Percentiles rank a stretch among this genome's conserved stretches.
These are phyloP conservation scores for Aureobasidium zeae DNA, from an alignment of 2,329 filamentous ascomycete genomes.

Conservation along the genomic window DNA sequence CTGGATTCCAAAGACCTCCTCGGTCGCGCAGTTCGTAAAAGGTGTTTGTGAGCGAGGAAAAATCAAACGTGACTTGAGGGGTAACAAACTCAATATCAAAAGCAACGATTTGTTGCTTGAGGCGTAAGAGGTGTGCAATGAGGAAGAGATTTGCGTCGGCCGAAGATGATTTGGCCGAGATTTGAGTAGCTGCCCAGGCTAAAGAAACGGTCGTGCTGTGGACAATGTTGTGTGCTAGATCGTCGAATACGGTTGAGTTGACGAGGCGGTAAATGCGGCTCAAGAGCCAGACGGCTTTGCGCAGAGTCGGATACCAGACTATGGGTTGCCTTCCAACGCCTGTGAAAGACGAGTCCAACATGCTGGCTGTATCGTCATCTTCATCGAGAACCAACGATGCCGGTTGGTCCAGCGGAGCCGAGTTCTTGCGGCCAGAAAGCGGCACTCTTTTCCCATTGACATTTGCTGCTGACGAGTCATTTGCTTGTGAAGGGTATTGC, in stretches of 20 bases:
- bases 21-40: slow-evolving; percentile 59
- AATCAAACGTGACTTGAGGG: slow-evolving; percentile 57
- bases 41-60: slow-evolving; percentile 54
- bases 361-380: slow-evolving; percentile 40
- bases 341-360: slow-evolving; percentile 41
- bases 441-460: slow-evolving; percentile 31
- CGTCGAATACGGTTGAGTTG: slow-evolving; percentile 61
- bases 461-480: slow-evolving; percentile 17
- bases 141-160: slow-evolving; percentile 83
- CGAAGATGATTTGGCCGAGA: slow-evolving; percentile 54
- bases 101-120: slow-evolving; percentile 92
- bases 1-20: slow-evolving; percentile 56
- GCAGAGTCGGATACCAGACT: slow-evolving; percentile 58
- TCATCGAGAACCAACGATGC: slow-evolving; percentile 44
- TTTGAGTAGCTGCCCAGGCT: slow-evolving; percentile 57
- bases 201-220: slow-evolving; percentile 82
- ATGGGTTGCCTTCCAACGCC: slow-evolving; percentile 34
- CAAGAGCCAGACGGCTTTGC: slow-evolving; percentile 59
- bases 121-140: slow-evolving; percentile 84
- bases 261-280: slow-evolving; percentile 62
- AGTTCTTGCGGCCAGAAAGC: slow-evolving; percentile 43
- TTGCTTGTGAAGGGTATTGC: slow-evolving; percentile 47
- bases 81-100: slow-evolving; percentile 80
- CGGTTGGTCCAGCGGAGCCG: slow-evolving; percentile 33
- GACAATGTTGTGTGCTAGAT: slow-evolving; percentile 71